Percentiles rank a stretch among this genome's conserved stretches.
phyloP scores from a whole-genome alignment of 2,329 filamentous ascomycete species.

The Penicillium crustosum region DNA sequence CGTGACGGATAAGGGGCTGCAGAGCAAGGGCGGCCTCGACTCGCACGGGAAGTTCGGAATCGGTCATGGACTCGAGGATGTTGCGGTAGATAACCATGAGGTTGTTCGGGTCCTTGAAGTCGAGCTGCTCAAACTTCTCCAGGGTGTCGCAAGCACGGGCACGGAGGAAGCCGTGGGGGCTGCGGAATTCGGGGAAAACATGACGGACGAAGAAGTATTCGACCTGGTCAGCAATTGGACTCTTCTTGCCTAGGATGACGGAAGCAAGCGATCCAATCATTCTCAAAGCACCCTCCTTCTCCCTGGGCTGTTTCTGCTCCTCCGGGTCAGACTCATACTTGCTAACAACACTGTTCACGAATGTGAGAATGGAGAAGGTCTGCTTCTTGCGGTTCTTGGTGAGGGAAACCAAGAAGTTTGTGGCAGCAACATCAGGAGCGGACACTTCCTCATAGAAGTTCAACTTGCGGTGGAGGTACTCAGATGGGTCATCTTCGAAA shows the following conservation, averaged over 20 bases:
- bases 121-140: conserved; percentile 95
- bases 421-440: conserved; percentile 89
- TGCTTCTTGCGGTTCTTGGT: conserved; percentile 95
- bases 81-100: conserved; percentile 94
- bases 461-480: conserved; percentile 94
- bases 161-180: conserved; percentile 84
- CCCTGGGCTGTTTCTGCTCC: conserved; percentile 86
- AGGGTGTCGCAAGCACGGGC: conserved; percentile 95
- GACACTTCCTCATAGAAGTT: conserved; percentile 98
- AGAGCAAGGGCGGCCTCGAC: conserved; percentile 92
- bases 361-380: conserved; percentile 89
- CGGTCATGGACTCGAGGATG: conserved; percentile 95
- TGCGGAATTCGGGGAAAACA: conserved; percentile 97
- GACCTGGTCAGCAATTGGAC: conserved; percentile 93
- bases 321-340: conserved; percentile 83
- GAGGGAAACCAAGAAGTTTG: conserved; percentile 91
- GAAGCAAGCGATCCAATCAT: conserved; percentile 96
- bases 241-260: conserved; percentile 96
- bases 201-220: conserved; percentile 98
- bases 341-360: conserved; percentile 93
- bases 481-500: conserved; percentile 90
- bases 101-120: conserved; percentile 96
- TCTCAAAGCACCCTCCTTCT: conserved; percentile 92
- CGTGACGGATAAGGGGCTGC: conserved; percentile 92
- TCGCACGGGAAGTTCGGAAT: conserved; percentile 86